These are phyloP conservation scores for Eustoma russellianum DNA, from an alignment of 257 asterid genomes.

Conservation along the genomic window DNA sequence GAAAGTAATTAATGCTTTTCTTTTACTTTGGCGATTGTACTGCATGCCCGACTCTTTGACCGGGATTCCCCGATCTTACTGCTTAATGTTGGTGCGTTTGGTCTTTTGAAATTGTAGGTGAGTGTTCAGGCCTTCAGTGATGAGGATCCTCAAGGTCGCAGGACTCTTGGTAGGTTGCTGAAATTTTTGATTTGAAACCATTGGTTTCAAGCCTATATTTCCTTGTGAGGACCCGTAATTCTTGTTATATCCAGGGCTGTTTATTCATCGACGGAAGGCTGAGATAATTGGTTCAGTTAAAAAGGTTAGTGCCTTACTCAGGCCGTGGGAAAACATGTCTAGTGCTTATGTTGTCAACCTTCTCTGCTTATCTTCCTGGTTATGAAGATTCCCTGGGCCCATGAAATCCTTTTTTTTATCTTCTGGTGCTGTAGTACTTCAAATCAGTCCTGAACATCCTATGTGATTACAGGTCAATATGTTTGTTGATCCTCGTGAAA, in stretches of 20 bases:
- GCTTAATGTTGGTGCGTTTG: slow-evolving; percentile 6
- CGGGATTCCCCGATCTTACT: background rate
- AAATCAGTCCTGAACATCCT: slow-evolving; percentile 2
- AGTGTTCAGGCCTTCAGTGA: slow-evolving; percentile 95
- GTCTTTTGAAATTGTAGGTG: slow-evolving; percentile 43
- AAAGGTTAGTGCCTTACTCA: slow-evolving; percentile 41
- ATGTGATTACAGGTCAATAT: slow-evolving; percentile 59
- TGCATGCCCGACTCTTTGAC: slow-evolving; percentile 3
- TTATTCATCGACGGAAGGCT: slow-evolving; percentile 95
- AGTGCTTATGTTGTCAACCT: background rate
- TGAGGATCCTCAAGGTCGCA: slow-evolving; percentile 97
- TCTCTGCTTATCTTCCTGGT: too few species aligned
- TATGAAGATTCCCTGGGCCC: too few species aligned
- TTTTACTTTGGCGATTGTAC: slow-evolving; percentile 3
- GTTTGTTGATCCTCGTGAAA: slow-evolving; percentile 79
- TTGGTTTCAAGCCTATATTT: slow-evolving; percentile 4
- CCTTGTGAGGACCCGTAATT: slow-evolving; percentile 6
- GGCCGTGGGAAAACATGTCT: background rate
- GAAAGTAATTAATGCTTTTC: slow-evolving; percentile 47
- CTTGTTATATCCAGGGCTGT: slow-evolving; percentile 54
- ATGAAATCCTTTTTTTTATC: too few species aligned
- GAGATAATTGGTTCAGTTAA: slow-evolving; percentile 65
- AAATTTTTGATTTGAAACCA: slow-evolving; percentile 3
- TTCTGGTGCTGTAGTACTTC: background rate
- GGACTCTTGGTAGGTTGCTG: slow-evolving; percentile 69